Evolutionary conservation across 192 early-diverging fungal species (phyloP).

Genomic region (Thamnidium elegans): DNA sequence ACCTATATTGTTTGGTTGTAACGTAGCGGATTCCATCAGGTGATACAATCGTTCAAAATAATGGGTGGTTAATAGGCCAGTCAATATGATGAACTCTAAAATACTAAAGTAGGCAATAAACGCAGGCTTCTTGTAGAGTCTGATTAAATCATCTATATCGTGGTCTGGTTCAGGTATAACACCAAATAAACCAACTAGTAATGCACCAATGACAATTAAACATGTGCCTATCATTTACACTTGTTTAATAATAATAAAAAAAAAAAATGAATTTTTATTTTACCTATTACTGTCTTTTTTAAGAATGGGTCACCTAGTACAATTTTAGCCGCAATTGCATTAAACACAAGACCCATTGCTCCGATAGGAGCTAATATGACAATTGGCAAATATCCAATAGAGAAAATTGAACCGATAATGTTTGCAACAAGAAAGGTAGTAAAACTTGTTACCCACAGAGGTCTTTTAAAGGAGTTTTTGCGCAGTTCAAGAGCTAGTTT

Average conservation of each 20-base stretch:
- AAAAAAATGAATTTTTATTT: slow-evolving; percentile 1
- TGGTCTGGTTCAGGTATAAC: slow-evolving; percentile 72
- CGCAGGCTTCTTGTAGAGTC: slow-evolving; percentile 60
- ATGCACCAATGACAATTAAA: slow-evolving; percentile 62
- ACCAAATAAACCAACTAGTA: slow-evolving; percentile 69
- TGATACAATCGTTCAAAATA: slow-evolving; percentile 36
- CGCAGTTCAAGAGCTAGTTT: slow-evolving; percentile 45
- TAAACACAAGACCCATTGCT: slow-evolving; percentile 71
- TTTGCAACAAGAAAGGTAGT: slow-evolving; percentile 66
- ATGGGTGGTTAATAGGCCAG: slow-evolving; percentile 46
- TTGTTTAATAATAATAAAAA: neutral
- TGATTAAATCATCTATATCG: slow-evolving; percentile 62
- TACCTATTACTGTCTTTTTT: slow-evolving; percentile 53
- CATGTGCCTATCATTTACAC: slow-evolving; percentile 51
- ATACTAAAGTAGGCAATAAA: slow-evolving; percentile 67
- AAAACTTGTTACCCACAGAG: slow-evolving; percentile 68
- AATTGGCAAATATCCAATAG: slow-evolving; percentile 74
- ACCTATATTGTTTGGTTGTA: slow-evolving; percentile 31
- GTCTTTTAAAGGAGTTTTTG: slow-evolving; percentile 48
- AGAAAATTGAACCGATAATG: slow-evolving; percentile 65
- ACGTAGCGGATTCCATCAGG: slow-evolving; percentile 7
- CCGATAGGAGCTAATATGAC: slow-evolving; percentile 75
- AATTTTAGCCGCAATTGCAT: slow-evolving; percentile 68
- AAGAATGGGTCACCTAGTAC: slow-evolving; percentile 65
- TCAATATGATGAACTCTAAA: slow-evolving; percentile 47